Evolutionary conservation across 306 rosid genomes (phyloP), one percentile per base, ranked within the genome.

Genomic region (Casuarina equisetifolia): DNA sequence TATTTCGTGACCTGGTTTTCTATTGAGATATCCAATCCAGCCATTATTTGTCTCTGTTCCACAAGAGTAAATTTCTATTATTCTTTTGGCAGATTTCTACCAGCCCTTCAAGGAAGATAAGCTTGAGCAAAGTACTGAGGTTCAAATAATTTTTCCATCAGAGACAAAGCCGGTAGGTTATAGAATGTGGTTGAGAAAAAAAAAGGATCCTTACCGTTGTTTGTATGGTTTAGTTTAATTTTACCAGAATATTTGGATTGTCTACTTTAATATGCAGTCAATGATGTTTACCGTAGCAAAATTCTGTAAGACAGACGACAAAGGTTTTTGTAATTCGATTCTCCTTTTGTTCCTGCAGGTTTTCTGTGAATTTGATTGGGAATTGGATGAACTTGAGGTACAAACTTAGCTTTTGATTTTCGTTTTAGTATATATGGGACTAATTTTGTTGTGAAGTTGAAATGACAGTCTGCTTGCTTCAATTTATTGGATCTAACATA

Each of bases 331-430:
- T 58, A 49, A 74, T 72, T 19, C 78, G 48, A 74, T 78, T 67
- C 16, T 73, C 52, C 76, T 73, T 76, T 70, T 32, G 11, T 76
- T 61, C 15, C 16, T 85, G 90, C 85, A 91, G 97, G 78, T 93
- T 64, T 86, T 86, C 83, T 89, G 94, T 76, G 96, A 89, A 73
- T 93, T 90, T 89, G 97, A 93, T 86, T 93, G 96, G 97, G 97
- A 91, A 61, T 80, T 93, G 42, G 97, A 93, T 61, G 96, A 93
- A 74, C 82, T 89, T 48, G 91, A 93, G 97, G 96, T 93, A 88
- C 76, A 2, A 51, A 70, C 66, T 69, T 76, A 17, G 49, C 73
- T 64, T 64, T 80, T 68, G 15, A 1, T 45, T 44, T 72, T 73
- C 70, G 49, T 16, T 81, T 16, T 77, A 64, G 52, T 66, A 64